phyloP scores from a whole-genome alignment of 176 grass and related monocot genomes.

The Dendrocalamus sinicus region DNA sequence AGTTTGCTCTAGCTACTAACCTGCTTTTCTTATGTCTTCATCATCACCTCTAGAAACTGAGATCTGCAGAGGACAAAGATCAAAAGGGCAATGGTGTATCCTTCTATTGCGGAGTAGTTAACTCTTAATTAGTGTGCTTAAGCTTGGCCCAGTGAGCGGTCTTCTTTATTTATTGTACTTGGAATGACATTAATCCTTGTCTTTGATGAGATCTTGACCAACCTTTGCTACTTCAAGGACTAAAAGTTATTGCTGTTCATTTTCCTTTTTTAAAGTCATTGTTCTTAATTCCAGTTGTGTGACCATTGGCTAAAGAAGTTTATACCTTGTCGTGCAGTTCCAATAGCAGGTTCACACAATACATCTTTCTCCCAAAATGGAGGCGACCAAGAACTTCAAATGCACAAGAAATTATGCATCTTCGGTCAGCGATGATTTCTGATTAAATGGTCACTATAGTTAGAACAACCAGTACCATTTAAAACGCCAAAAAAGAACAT shows the following conservation, averaged over 20 bases:
- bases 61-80: conserved; percentile 28
- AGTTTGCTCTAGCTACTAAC: conserved; percentile 2
- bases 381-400: not conserved
- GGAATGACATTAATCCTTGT: not conserved
- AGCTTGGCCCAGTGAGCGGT: not conserved
- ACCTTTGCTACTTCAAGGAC: not conserved
- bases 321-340: not conserved
- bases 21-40: conserved; percentile 44
- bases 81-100: conserved; percentile 30
- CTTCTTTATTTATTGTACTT: conserved; percentile 32
- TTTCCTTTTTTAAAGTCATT: not conserved
- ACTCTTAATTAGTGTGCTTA: not conserved
- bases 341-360: not conserved
- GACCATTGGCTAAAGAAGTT: not conserved
- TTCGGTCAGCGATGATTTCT: no score
- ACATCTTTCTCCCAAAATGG: not conserved
- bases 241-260: not conserved
- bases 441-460: no score
- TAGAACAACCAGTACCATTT: not conserved
- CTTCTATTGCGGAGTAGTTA: not conserved
- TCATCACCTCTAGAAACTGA: not conserved
- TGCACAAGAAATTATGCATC: no score
- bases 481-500: not conserved
- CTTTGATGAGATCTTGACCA: conserved; percentile 54
- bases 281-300: not conserved